Conservation (phyloP, 352 stramenopile species). For the Nothophytophthora sp. region DNA sequence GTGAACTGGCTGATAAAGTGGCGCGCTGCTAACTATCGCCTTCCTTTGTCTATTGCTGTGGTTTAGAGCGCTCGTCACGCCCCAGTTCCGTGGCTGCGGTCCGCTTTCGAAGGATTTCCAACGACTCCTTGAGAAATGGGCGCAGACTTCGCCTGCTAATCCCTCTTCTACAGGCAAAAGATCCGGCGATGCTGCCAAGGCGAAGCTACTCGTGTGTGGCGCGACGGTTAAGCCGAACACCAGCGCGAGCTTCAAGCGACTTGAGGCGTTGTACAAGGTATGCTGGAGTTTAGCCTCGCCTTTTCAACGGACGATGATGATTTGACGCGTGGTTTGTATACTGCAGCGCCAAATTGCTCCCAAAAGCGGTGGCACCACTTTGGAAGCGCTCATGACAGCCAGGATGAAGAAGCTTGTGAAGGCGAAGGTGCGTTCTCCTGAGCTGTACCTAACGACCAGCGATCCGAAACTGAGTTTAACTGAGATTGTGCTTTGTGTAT, state of each 20-base stretch:
- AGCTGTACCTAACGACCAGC: no score
- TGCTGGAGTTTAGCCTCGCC: no score
- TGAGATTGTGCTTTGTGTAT: neutral
- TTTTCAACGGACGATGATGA: no score
- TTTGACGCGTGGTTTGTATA: neutral
- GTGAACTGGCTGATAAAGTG: neutral
- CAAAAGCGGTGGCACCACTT: constrained; percentile 27
- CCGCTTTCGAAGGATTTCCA: constrained; percentile 59
- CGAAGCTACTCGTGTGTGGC: constrained; percentile 54
- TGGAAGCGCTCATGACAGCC: constrained; percentile 46
- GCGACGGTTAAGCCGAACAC: constrained; percentile 46
- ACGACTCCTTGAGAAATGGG: constrained; percentile 74
- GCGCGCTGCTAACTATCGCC: neutral
- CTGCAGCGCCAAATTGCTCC: constrained; percentile 32
- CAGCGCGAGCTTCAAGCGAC: constrained; percentile 53
- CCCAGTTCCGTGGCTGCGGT: constrained; percentile 55
- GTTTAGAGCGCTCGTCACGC: constrained; percentile 53
- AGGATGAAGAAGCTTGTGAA: constrained; percentile 48
- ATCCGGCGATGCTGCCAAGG: constrained; percentile 13
- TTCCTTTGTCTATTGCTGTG: neutral
- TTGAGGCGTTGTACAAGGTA: constrained; percentile 73
- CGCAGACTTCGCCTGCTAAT: constrained; percentile 32
- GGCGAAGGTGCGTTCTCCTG: constrained; percentile 31
- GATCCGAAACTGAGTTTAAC: neutral
- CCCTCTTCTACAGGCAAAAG: constrained; percentile 15